phyloP scores from a whole-genome alignment of 2,329 filamentous ascomycete genomes.

The Microcera coccophila region DNA sequence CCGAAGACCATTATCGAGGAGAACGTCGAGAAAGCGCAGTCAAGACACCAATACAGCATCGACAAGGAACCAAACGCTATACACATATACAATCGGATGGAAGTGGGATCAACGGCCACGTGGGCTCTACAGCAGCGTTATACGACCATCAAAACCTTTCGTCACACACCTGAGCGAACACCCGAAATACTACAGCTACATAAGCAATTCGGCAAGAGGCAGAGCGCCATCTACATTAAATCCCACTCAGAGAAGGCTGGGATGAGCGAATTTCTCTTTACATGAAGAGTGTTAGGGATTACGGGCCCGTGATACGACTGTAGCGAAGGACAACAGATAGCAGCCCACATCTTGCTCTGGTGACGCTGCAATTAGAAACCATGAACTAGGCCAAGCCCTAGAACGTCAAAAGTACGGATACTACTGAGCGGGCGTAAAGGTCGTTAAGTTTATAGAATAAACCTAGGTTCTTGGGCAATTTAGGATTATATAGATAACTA shows the following conservation, averaged over 20 bases:
- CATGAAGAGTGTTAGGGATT: constrained; percentile 8
- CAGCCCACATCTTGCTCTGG: constrained; percentile 10
- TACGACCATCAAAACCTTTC: no score
- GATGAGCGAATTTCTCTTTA: constrained; percentile 10
- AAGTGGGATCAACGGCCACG: no score
- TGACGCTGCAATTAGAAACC: neutral
- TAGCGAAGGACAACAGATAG: constrained; percentile 8
- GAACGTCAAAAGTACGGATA: neutral
- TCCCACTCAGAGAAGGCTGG: constrained; percentile 9
- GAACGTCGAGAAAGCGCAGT: constrained; percentile 1
- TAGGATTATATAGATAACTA: neutral
- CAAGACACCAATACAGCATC: constrained; percentile 2
- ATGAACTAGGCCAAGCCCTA: neutral
- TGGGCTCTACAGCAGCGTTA: no score
- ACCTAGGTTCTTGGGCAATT: neutral
- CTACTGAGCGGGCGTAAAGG: constrained; percentile 1
- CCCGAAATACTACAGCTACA: constrained; percentile 1
- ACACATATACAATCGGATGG: no score
- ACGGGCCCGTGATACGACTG: constrained; percentile 6
- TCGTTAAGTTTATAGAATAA: constrained; percentile 2
- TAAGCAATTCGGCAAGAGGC: constrained; percentile 5
- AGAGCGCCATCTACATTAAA: constrained; percentile 4
- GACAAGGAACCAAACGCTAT: neutral
- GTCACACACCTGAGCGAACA: constrained; percentile 1
- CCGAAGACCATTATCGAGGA: constrained; percentile 1